Percentiles rank a stretch among this genome's conserved stretches.
Conservation (phyloP, 169 alveolate genomes). For the Eimeria sp. region DNA sequence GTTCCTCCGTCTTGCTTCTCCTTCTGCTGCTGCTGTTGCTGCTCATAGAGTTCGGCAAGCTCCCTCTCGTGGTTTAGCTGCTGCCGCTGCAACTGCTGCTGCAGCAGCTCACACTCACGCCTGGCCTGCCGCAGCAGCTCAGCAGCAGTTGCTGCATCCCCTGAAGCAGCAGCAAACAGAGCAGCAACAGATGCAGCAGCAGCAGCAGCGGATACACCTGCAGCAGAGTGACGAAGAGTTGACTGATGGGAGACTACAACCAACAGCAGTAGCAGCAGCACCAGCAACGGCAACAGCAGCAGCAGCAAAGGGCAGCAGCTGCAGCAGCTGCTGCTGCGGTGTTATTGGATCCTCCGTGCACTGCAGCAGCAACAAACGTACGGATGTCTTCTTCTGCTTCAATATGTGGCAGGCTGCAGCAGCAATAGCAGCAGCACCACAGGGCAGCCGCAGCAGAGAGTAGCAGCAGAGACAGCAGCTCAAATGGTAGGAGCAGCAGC, state of each 20-base stretch:
- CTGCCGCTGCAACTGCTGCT: conserved; percentile 50
- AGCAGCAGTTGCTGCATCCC: conserved; percentile 22
- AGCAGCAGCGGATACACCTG: not conserved
- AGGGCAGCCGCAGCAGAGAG: not conserved
- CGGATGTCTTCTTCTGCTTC: not conserved
- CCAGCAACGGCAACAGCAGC: not conserved
- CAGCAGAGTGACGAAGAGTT: not conserved
- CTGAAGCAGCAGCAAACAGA: conserved; percentile 47
- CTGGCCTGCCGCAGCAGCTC: conserved; percentile 51
- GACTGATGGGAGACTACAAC: not conserved
- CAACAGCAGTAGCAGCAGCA: not conserved
- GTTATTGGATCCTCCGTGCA: not conserved
- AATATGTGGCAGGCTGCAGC: not conserved
- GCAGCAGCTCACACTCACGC: conserved; percentile 27
- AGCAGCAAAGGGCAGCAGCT: not conserved
- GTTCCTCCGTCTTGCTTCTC: not conserved
- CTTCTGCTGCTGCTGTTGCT: conserved; percentile 15
- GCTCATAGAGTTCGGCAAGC: not conserved
- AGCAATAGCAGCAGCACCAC: not conserved
- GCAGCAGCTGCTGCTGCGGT: not conserved
- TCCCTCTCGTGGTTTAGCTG: not conserved
- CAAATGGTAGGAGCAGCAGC: conserved; percentile 16
- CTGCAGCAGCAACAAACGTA: not conserved
- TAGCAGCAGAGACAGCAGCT: conserved; percentile 11
- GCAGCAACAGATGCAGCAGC: conserved; percentile 12